A percentile compares a stretch with the other conserved stretches of the same genome.
phyloP scores from a whole-genome alignment of 2,329 filamentous ascomycete species.

The Emergomyces orientalis region DNA sequence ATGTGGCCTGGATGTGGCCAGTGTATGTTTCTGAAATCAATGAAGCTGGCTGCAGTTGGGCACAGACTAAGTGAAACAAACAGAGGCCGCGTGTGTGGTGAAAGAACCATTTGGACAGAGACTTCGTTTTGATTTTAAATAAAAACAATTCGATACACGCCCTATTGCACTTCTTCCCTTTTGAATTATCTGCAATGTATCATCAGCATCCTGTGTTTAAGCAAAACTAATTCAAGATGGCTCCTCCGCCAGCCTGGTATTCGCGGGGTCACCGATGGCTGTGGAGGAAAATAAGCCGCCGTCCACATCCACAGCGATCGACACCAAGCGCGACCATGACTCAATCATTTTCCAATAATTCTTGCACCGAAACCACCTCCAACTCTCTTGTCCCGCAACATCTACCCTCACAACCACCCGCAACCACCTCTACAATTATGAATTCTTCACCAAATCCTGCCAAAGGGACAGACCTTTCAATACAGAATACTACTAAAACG shows the following conservation, averaged over 20 bases:
- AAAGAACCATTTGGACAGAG: not conserved
- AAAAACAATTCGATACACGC: not conserved
- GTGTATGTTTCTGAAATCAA: not conserved
- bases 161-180: not conserved
- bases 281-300: not conserved
- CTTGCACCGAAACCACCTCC: not conserved
- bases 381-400: not conserved
- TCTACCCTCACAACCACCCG: not conserved
- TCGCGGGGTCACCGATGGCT: not conserved
- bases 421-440: constrained; percentile 2
- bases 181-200: not conserved
- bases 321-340: constrained; percentile 6
- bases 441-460: constrained; percentile 8
- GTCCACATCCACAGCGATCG: not conserved
- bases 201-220: not conserved
- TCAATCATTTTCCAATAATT: constrained; percentile 3
- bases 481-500: not conserved
- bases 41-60: not conserved
- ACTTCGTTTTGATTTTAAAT: not conserved
- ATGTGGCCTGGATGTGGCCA: not conserved
- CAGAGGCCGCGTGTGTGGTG: not conserved
- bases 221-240: not conserved
- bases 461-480: not conserved
- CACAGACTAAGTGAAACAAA: not conserved
- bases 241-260: not conserved